Percentiles rank a stretch among this genome's conserved stretches.
Evolutionary conservation across 768 basidiomycete genomes (phyloP).

Genomic region (Serendipita sp.): DNA sequence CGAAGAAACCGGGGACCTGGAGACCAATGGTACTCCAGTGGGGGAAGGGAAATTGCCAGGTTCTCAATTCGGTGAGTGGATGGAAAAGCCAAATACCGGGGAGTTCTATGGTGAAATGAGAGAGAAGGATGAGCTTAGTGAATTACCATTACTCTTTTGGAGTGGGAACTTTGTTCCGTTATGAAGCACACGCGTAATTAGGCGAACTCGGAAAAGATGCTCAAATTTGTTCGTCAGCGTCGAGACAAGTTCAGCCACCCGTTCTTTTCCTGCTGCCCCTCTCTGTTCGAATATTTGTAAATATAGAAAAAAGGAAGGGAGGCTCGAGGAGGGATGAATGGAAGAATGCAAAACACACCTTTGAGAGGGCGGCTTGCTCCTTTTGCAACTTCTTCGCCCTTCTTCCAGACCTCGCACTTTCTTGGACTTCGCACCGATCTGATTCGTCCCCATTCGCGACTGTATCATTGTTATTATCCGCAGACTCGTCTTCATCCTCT

Average conservation of each 20-base stretch:
- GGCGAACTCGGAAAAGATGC: conserved; percentile 78
- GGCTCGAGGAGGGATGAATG: not conserved
- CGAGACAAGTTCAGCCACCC: conserved; percentile 60
- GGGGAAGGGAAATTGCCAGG: conserved; percentile 88
- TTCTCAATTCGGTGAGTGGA: conserved; percentile 77
- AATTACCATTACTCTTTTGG: conserved; percentile 82
- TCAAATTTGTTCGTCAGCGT: conserved; percentile 64
- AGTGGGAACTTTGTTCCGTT: conserved; percentile 68
- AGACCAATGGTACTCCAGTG: conserved; percentile 46
- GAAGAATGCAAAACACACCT: conserved; percentile 32
- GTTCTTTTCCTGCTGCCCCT: conserved; percentile 60
- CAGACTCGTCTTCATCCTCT: conserved; percentile 43
- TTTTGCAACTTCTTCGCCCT: conserved; percentile 33
- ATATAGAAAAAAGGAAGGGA: not conserved
- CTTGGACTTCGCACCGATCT: conserved; percentile 15
- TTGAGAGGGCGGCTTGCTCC: conserved; percentile 37
- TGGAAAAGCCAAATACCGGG: conserved; percentile 91
- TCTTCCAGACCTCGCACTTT: conserved; percentile 38
- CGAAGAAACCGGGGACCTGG: conserved; percentile 78
- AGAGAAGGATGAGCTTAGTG: conserved; percentile 83
- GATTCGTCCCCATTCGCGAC: not conserved
- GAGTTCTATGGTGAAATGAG: conserved; percentile 90
- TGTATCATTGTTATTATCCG: conserved; percentile 9
- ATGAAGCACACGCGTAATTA: no score
- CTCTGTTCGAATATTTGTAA: conserved; percentile 29